Base-by-base conservation (phyloP, 768 basidiomycete species). In the Termitomyces sp. region DNA sequence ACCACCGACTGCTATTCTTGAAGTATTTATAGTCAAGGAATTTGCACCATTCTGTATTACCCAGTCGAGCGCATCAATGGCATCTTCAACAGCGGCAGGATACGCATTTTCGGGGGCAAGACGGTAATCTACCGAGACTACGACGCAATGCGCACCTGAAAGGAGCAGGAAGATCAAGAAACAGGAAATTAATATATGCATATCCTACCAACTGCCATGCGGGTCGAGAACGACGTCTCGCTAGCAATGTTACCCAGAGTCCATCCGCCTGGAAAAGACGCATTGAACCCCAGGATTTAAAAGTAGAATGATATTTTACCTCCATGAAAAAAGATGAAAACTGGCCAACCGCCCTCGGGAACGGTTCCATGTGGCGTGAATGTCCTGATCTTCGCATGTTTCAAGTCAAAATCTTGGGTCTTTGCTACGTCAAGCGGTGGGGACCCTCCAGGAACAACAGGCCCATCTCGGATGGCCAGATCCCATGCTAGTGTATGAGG, bases 291-390 rank as follows among this genome's bases (percentile, higher is more conserved):
- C 3, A 24, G 1, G 13, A 30, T 9, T 18, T 6, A 24, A 13
- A 52, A 16, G 18, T 13, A 2, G 33, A 24, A 30, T 49, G 28
- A 58, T 18, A 14, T 48, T 77, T 55, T 59, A 81, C 88, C 88
- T 53, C 89, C 89, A 60, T 90, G 89, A 66, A 85, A 88, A 76
- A 79, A 90, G 45, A 88, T 77, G 59, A 90, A 81, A 2, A 83
- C 79, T 0, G 87, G 87, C 88, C 88, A 90, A 18, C 88, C 88
- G 0, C 67, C 68, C 2, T 63, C 65, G 0, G 87, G 86, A 0
- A 72, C 63, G 3, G 65, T 55, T 0, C 82, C 81, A 47, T 79
- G 73, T 0, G 89, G 89, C 1, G 84, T 86, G 65, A 86, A 90
- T 5, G 81, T 79, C 32, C 88, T 80, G 33, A 87, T 75, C 33